A percentile compares a stretch with the other conserved stretches of the same genome.
Conservation (phyloP, 2,329 filamentous ascomycete species). For the Nothopassalora personata region DNA sequence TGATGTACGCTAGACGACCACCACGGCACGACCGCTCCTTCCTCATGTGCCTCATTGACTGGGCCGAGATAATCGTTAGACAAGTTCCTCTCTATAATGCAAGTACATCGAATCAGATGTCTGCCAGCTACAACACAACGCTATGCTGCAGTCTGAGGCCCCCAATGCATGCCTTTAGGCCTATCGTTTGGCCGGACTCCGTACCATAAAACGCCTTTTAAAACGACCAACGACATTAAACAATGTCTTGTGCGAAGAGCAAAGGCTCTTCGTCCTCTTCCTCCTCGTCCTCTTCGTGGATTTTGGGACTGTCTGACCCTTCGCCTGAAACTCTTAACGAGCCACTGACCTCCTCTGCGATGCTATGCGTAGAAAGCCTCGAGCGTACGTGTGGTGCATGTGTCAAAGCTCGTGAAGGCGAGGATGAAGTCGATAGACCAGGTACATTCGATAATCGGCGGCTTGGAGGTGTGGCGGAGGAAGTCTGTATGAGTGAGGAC, state of each 20-base stretch:
- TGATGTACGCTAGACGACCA: neutral
- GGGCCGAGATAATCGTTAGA: neutral
- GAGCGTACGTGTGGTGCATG: slow-evolving; percentile 93
- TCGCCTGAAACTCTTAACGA: slow-evolving; percentile 21
- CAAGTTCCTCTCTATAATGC: neutral
- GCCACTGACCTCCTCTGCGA: slow-evolving; percentile 52
- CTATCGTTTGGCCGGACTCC: too few relatives aligned
- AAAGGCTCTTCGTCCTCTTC: slow-evolving; percentile 25
- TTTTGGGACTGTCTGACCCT: slow-evolving; percentile 19
- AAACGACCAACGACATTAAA: slow-evolving; percentile 3
- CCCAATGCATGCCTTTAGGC: neutral
- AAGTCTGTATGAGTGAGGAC: slow-evolving; percentile 77
- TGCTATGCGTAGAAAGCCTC: slow-evolving; percentile 84
- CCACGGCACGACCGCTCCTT: neutral
- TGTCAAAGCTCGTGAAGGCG: slow-evolving; percentile 77
- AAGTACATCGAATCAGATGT: neutral
- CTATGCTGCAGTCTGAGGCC: neutral
- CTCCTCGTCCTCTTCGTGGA: slow-evolving; percentile 19
- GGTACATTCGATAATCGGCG: slow-evolving; percentile 65
- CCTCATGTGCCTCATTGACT: neutral
- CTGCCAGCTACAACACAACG: neutral
- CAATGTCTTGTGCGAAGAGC: slow-evolving; percentile 24
- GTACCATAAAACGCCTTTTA: neutral
- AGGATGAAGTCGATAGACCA: slow-evolving; percentile 74
- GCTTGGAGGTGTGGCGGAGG: slow-evolving; percentile 64